A percentile compares a stretch with the other conserved stretches of the same genome.
phyloP scores from a whole-genome alignment of 192 early-diverging fungal genomes.

The Ambispora gerdemannii region DNA sequence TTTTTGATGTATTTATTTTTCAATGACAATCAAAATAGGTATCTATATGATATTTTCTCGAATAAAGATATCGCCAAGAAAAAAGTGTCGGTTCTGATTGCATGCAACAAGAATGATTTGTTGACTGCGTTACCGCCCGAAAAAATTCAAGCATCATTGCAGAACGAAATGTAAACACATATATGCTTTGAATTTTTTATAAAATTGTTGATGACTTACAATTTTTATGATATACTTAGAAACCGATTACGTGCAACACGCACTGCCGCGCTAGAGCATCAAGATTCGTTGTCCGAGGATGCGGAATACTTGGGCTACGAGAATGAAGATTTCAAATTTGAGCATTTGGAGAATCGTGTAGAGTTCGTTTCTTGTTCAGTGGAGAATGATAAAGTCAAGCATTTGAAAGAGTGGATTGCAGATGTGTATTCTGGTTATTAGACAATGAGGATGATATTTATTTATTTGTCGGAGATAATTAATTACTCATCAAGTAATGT shows the following conservation, averaged over 20 bases:
- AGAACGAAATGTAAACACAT: conserved; percentile 70
- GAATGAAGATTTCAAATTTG: conserved; percentile 74
- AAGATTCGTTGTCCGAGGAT: conserved; percentile 58
- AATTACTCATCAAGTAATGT: too few species aligned
- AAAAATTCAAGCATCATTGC: conserved; percentile 64
- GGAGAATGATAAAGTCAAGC: conserved; percentile 54
- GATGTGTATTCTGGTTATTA: conserved; percentile 28
- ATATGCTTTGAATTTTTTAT: conserved; percentile 32
- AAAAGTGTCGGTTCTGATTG: conserved; percentile 63
- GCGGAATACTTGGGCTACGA: conserved; percentile 79
- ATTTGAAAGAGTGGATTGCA: conserved; percentile 62
- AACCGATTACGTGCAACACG: conserved; percentile 63
- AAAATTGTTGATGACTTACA: not conserved
- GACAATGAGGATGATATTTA: not conserved
- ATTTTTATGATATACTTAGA: conserved; percentile 34
- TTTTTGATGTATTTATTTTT: too few species aligned
- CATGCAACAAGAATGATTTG: conserved; percentile 84
- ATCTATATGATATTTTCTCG: conserved; percentile 77
- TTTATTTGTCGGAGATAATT: too few species aligned
- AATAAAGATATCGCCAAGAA: conserved; percentile 55
- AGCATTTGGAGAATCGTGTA: conserved; percentile 70
- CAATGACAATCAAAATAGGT: conserved; percentile 32
- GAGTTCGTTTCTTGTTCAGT: conserved; percentile 65
- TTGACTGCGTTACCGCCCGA: conserved; percentile 64
- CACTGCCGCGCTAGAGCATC: conserved; percentile 64